Evolutionary conservation across 148 eudicot species (phyloP).

Genomic region (Nyssa sinensis): DNA sequence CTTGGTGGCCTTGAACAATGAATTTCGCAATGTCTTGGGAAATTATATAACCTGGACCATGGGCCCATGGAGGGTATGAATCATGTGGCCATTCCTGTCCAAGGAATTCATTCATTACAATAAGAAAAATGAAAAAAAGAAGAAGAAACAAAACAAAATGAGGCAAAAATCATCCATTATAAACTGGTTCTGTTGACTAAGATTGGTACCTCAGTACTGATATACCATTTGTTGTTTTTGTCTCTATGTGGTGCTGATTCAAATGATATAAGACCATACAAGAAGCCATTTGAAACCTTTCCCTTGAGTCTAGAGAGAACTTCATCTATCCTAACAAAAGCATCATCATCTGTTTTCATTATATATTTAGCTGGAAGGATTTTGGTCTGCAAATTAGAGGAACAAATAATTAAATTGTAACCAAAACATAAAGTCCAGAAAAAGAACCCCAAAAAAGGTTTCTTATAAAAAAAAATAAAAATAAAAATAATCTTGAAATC

Average conservation of each 20-base stretch:
- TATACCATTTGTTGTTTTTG: conserved; percentile 83
- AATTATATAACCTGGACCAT: conserved; percentile 86
- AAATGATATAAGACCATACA: conserved; percentile 77
- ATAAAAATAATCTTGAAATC: no score
- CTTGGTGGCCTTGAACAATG: conserved; percentile 62
- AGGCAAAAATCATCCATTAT: neutral
- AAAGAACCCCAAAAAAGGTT: neutral
- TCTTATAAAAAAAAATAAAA: neutral
- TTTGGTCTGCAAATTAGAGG: conserved; percentile 57
- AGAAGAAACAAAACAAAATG: no score
- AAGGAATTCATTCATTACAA: conserved; percentile 11
- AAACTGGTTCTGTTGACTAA: neutral
- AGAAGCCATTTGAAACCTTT: conserved; percentile 56
- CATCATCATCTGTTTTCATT: conserved; percentile 95
- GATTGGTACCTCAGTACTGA: conserved; percentile 64
- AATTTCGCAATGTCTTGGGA: conserved; percentile 77
- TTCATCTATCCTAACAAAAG: conserved; percentile 89
- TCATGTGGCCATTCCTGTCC: conserved; percentile 83
- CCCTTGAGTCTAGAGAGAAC: conserved; percentile 67
- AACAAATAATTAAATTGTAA: neutral
- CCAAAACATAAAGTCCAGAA: neutral
- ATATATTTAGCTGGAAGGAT: conserved; percentile 77
- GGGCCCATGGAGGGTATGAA: conserved; percentile 86
- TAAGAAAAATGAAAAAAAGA: no score
- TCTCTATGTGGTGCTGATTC: conserved; percentile 81